A percentile compares a stretch with the other conserved stretches of the same genome.
Conservation (phyloP, 495 filamentous ascomycete genomes). For the Xylaria flabelliformis region DNA sequence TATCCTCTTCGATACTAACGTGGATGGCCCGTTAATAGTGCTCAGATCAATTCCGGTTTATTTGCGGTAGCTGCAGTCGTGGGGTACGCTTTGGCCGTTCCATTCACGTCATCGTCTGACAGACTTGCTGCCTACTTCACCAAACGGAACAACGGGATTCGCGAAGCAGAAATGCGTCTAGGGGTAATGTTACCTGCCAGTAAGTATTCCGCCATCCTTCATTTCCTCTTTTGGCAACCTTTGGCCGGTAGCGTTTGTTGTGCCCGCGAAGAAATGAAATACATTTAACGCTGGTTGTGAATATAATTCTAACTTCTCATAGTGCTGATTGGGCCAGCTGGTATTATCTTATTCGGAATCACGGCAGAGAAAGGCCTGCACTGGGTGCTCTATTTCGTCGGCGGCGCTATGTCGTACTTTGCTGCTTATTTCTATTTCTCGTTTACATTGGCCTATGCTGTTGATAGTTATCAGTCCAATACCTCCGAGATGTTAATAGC, state of each 20-base stretch:
- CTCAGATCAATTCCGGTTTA: slow-evolving; percentile 60
- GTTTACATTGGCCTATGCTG: slow-evolving; percentile 65
- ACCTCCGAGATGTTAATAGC: slow-evolving; percentile 70
- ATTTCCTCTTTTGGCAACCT: neutral
- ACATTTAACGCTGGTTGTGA: neutral
- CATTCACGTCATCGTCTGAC: slow-evolving; percentile 63
- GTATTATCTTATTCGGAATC: slow-evolving; percentile 62
- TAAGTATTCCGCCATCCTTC: slow-evolving; percentile 1
- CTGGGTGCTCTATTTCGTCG: slow-evolving; percentile 63
- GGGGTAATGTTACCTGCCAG: slow-evolving; percentile 59
- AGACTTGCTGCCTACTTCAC: slow-evolving; percentile 62
- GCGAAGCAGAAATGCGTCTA: slow-evolving; percentile 68
- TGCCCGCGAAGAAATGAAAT: neutral
- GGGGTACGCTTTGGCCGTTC: slow-evolving; percentile 61
- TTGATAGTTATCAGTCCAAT: slow-evolving; percentile 65
- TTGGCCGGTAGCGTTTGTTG: neutral
- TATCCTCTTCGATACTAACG: neutral
- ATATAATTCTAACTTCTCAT: neutral
- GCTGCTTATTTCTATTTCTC: slow-evolving; percentile 64
- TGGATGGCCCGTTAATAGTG: neutral
- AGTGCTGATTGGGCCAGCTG: slow-evolving; percentile 59
- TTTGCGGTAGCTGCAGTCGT: slow-evolving; percentile 59
- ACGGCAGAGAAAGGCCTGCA: slow-evolving; percentile 60
- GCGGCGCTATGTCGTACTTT: slow-evolving; percentile 60
- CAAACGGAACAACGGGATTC: slow-evolving; percentile 59